Percentiles rank a stretch among this genome's conserved stretches.
These are phyloP conservation scores for Gentiana macrophylla DNA, from an alignment of 257 asterid genomes.

Conservation along the genomic window DNA sequence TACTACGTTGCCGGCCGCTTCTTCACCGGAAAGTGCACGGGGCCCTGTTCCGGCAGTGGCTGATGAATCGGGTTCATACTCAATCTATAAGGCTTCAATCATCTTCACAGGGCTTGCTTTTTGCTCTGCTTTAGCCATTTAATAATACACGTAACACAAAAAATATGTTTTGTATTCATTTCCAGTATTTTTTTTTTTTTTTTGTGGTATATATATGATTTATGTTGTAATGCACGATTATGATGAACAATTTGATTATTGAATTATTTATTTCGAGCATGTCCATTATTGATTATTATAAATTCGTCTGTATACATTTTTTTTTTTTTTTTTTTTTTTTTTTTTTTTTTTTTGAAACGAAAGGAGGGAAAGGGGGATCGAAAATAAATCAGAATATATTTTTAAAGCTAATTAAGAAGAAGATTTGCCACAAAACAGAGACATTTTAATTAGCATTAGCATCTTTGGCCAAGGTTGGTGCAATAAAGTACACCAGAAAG, in stretches of 20 bases:
- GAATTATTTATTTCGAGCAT: no score
- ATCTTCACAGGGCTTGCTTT: constrained; percentile 36
- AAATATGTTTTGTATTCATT: background rate
- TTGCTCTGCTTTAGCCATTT: constrained; percentile 31
- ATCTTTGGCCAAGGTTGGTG: constrained; percentile 28
- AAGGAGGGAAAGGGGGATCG: no score
- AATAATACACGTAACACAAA: background rate
- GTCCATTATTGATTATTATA: no score
- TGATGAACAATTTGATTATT: no score
- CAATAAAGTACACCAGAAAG: constrained; percentile 53
- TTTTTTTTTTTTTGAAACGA: no score
- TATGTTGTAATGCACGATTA: background rate
- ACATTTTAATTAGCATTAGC: constrained; percentile 11
- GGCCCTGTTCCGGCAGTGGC: constrained; percentile 28
- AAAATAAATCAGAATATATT: no score
- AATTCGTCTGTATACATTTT: no score
- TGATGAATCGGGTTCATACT: constrained; percentile 34
- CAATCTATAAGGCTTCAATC: constrained; percentile 11
- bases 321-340: no score
- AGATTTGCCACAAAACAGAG: no score
- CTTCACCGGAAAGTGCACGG: constrained; percentile 39
- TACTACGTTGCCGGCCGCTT: constrained; percentile 28
- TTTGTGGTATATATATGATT: background rate
- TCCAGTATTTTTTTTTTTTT: background rate
- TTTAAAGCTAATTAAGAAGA: no score